A percentile compares a stretch with the other conserved stretches of the same genome.
These are phyloP conservation scores for Blastobotrys capitulatus DNA, from an alignment of 1,139 yeast species.

Conservation along the genomic window DNA sequence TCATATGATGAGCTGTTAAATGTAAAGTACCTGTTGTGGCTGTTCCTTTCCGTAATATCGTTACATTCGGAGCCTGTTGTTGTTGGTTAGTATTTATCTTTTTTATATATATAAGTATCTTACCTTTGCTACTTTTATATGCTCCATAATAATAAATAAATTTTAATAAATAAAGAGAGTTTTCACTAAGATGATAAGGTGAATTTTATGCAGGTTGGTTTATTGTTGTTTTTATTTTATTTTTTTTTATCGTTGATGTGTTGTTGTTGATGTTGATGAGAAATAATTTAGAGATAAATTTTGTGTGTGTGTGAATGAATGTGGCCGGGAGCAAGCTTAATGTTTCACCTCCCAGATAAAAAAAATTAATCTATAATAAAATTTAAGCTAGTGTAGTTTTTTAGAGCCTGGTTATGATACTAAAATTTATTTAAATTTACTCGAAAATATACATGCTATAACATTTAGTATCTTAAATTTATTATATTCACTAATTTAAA, in stretches of 20 bases:
- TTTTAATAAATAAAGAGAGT: not conserved
- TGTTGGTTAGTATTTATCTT: not conserved
- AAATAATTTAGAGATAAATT: not conserved
- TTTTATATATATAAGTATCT: constrained; percentile 12
- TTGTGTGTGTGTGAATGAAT: not conserved
- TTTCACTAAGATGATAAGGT: too few relatives aligned
- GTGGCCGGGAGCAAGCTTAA: not conserved
- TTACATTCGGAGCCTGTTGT: constrained; percentile 60
- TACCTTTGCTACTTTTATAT: constrained; percentile 48
- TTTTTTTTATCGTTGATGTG: too few relatives aligned
- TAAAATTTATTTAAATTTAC: too few relatives aligned
- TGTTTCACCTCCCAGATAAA: not conserved
- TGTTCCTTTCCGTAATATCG: constrained; percentile 64
- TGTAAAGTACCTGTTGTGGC: constrained; percentile 64
- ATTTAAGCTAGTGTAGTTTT: too few relatives aligned
- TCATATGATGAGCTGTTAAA: constrained; percentile 80
- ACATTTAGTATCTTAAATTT: too few relatives aligned
- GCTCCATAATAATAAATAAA: constrained; percentile 41
- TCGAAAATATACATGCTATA: too few relatives aligned
- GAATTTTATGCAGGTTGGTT: too few relatives aligned
- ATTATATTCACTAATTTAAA: too few relatives aligned
- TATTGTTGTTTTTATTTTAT: too few relatives aligned
- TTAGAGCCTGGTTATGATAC: too few relatives aligned
- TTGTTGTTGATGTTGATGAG: not conserved
- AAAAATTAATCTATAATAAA: too few relatives aligned